A percentile compares a stretch with the other conserved stretches of the same genome.
Conservation (phyloP, 371 early-diverging fungal species). For the Umbelopsis sp. region DNA sequence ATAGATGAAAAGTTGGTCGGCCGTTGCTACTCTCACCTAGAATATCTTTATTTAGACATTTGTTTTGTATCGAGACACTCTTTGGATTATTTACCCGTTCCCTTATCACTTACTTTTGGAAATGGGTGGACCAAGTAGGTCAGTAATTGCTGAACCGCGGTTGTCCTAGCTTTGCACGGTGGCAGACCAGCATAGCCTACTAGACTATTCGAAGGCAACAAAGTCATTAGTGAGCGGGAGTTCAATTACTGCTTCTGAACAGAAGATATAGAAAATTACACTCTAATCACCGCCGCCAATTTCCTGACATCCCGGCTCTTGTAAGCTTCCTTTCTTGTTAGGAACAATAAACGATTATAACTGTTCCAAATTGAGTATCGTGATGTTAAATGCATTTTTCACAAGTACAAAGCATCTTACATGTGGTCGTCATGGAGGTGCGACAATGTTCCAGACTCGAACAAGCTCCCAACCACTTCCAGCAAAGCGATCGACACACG, state of each 20-base stretch:
- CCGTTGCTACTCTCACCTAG: slow-evolving; percentile 51
- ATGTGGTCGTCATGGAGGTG: slow-evolving; percentile 39
- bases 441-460: slow-evolving; percentile 56
- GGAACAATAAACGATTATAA: slow-evolving; percentile 14
- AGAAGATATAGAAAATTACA: slow-evolving; percentile 35
- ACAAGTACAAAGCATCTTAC: slow-evolving; percentile 28
- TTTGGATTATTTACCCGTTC: neutral
- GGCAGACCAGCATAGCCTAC: neutral
- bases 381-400: neutral
- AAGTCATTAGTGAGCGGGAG: neutral
- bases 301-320: slow-evolving; percentile 50
- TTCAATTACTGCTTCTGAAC: slow-evolving; percentile 4
- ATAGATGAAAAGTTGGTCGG: slow-evolving; percentile 56
- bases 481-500: slow-evolving; percentile 69
- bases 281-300: slow-evolving; percentile 46
- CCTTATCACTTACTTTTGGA: slow-evolving; percentile 43
- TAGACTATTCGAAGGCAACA: neutral
- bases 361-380: neutral
- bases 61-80: neutral
- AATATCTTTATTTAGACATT: neutral
- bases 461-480: slow-evolving; percentile 69
- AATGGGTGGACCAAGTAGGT: slow-evolving; percentile 54
- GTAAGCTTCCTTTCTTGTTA: slow-evolving; percentile 40
- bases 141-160: slow-evolving; percentile 51
- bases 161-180: slow-evolving; percentile 31